Evolutionary conservation across 2,329 filamentous ascomycete genomes (phyloP).

Genomic region (Chrysoporthe austroafricana): DNA sequence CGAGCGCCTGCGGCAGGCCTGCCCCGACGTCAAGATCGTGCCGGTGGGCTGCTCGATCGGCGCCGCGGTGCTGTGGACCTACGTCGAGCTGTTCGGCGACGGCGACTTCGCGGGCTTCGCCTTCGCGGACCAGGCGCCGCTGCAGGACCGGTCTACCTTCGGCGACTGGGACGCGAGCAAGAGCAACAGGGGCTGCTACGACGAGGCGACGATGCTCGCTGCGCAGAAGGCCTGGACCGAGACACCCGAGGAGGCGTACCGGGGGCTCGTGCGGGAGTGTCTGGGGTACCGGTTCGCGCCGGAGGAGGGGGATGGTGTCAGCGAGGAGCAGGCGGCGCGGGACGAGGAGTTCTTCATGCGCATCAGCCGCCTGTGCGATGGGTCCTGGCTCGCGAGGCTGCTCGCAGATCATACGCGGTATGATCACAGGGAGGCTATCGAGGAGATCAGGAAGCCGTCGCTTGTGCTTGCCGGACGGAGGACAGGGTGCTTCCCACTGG

Average conservation of each 20-base stretch:
- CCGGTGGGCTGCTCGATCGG: slow-evolving; percentile 46
- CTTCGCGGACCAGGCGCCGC: slow-evolving; percentile 47
- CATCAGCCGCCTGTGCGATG: slow-evolving; percentile 41
- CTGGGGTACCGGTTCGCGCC: slow-evolving; percentile 42
- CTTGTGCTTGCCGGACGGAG: slow-evolving; percentile 43
- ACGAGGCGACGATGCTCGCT: slow-evolving; percentile 41
- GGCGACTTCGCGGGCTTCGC: slow-evolving; percentile 39
- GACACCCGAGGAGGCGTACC: slow-evolving; percentile 33
- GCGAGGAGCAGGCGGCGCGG: slow-evolving; percentile 30
- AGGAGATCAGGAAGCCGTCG: slow-evolving; percentile 39
- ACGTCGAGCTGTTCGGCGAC: slow-evolving; percentile 43
- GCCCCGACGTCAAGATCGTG: slow-evolving; percentile 32
- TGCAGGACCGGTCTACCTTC: slow-evolving; percentile 42
- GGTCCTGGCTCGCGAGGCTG: slow-evolving; percentile 43
- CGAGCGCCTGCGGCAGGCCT: slow-evolving; percentile 32
- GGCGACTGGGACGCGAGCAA: slow-evolving; percentile 38
- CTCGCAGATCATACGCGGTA: slow-evolving; percentile 46
- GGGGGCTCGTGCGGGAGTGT: slow-evolving; percentile 40
- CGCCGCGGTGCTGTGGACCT: slow-evolving; percentile 46
- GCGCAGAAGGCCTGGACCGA: slow-evolving; percentile 38
- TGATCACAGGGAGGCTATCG: slow-evolving; percentile 46
- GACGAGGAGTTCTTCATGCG: slow-evolving; percentile 43
- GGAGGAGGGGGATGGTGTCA: slow-evolving; percentile 32
- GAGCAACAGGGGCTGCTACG: slow-evolving; percentile 43
- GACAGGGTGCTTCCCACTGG: slow-evolving; percentile 44